These are phyloP conservation scores for Citrus australasica DNA, from an alignment of 345 rosid species.

Conservation along the genomic window DNA sequence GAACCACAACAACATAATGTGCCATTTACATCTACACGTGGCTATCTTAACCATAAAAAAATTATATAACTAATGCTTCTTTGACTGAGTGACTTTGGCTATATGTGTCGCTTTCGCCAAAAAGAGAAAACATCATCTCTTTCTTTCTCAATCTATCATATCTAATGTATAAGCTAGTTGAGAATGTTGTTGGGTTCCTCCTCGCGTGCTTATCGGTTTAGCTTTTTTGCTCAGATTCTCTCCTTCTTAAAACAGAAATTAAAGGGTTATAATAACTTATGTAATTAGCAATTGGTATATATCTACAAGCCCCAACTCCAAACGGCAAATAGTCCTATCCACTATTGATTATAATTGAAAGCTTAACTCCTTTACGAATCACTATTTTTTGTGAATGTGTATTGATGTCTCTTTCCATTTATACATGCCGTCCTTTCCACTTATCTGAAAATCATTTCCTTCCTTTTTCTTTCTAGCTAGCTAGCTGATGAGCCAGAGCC, in stretches of 20 bases:
- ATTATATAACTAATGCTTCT: slow-evolving; percentile 16
- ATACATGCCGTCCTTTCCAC: slow-evolving; percentile 65
- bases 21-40: slow-evolving; percentile 10
- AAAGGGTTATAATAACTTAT: not conserved
- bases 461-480: slow-evolving; percentile 23
- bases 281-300: slow-evolving; percentile 5
- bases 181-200: slow-evolving; percentile 29
- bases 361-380: slow-evolving; percentile 11
- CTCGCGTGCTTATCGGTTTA: slow-evolving; percentile 64
- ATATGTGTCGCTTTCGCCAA: slow-evolving; percentile 50
- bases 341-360: slow-evolving; percentile 22
- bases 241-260: not conserved
- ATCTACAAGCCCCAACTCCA: slow-evolving; percentile 9
- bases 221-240: slow-evolving; percentile 30
- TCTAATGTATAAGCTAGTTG: not conserved
- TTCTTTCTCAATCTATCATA: slow-evolving; percentile 1
- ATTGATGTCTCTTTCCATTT: slow-evolving; percentile 48
- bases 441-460: slow-evolving; percentile 6
- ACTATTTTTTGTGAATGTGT: slow-evolving; percentile 16
- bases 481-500: slow-evolving; percentile 26
- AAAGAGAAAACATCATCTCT: slow-evolving; percentile 33
- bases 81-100: slow-evolving; percentile 21
- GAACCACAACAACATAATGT: not conserved
- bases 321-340: slow-evolving; percentile 19
- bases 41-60: slow-evolving; percentile 15